Conservation (phyloP, 2,329 filamentous ascomycete genomes). For the Aspergillus sp. region DNA sequence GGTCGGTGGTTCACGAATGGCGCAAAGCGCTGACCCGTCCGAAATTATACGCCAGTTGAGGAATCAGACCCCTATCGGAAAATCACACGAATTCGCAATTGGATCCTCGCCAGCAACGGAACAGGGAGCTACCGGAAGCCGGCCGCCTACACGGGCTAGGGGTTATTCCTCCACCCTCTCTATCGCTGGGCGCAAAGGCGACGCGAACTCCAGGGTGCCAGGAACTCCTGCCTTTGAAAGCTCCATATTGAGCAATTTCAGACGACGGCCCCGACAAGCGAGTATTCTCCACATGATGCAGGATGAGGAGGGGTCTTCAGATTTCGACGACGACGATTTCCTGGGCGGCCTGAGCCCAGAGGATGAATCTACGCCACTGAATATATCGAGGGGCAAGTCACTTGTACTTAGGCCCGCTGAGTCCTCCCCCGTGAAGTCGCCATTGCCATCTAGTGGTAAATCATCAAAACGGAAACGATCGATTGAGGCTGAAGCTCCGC, state of each 20-base stretch:
- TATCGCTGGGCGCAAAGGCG: slow-evolving; percentile 43
- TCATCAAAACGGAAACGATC: slow-evolving; percentile 45
- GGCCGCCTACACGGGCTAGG: slow-evolving; percentile 42
- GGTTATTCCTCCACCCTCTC: slow-evolving; percentile 47
- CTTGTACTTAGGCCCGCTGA: slow-evolving; percentile 28
- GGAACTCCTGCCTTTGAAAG: slow-evolving; percentile 49
- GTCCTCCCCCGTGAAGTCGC: slow-evolving; percentile 31
- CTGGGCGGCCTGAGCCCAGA: slow-evolving; percentile 48
- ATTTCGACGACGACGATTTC: slow-evolving; percentile 46
- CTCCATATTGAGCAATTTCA: slow-evolving; percentile 51
- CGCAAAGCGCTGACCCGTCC: slow-evolving; percentile 18
- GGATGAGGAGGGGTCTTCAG: slow-evolving; percentile 44
- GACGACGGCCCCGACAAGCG: slow-evolving; percentile 48
- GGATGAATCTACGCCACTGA: slow-evolving; percentile 51
- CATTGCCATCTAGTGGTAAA: slow-evolving; percentile 32
- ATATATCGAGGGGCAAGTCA: slow-evolving; percentile 39
- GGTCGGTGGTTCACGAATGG: slow-evolving; percentile 10
- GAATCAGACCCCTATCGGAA: slow-evolving; percentile 38
- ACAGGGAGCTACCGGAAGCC: slow-evolving; percentile 37
- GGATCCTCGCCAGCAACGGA: slow-evolving; percentile 41
- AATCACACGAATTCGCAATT: slow-evolving; percentile 39
- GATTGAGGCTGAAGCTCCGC: slow-evolving; percentile 34
- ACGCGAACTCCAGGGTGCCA: slow-evolving; percentile 38
- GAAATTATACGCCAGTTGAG: slow-evolving; percentile 28
- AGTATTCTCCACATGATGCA: slow-evolving; percentile 53